Base-by-base conservation (phyloP, 1,139 yeast species). In the Debaryomyces sp. region DNA sequence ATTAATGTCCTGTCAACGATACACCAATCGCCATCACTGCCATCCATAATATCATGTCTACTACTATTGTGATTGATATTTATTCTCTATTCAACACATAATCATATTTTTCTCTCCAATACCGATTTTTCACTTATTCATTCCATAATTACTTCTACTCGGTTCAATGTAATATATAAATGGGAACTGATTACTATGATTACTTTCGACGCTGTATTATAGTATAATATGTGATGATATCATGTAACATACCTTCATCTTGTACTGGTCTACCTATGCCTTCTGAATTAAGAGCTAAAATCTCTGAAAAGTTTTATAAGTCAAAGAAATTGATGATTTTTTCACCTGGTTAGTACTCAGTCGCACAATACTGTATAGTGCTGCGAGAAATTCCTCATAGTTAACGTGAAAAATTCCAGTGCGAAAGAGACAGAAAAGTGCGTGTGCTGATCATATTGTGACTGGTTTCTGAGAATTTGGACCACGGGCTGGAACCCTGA, bases 201-300 rank as follows among this genome's bases (percentile, higher is more conserved):
- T 15, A 27, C 33, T 12, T 13, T 27, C 15, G 34, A 26, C 24
- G 33, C 3, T 27, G 33, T 26, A 27, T 27, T 27, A 27, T 39
- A 27, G 24, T 15, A 39, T 41, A 41, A 21, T 29, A 22, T 32
- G 27, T 30, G 22, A 33, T 43, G 9, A 35, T 32, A 18, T 18
- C 30, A 26, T 41, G 17, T 46, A 48, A 67, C 72, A 67, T 67
- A 67, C 72, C 72, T 68, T 68, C 73, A 68, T 68, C 61, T 67
- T 68, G 71, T 60, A 60, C 62, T 64, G 65, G 63, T 64, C 59
- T 63, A 63, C 67, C 64, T 60, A 58, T 58, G 67, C 67, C 56
- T 56, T 58, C 40, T 44, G 48, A 50, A 43, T 48, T 46, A 46
- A 36, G 34, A 27, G 49, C 41, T 41, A 49, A 51, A 43, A 41